These are phyloP conservation scores for Plantago major DNA, from an alignment of 257 asterid genomes.

Conservation along the genomic window DNA sequence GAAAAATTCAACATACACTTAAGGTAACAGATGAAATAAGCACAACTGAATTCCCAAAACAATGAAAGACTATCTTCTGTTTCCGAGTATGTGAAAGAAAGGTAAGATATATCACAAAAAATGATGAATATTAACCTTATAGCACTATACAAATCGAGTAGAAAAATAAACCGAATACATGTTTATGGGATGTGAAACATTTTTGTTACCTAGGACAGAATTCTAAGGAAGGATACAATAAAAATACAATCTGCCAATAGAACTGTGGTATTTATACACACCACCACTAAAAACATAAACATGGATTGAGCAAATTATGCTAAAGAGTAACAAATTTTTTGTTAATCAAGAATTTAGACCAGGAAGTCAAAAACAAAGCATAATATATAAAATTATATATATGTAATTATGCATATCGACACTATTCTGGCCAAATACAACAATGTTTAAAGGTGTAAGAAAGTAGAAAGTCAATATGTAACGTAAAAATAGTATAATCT, in stretches of 20 bases:
- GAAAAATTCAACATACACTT: neutral
- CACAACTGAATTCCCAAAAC: neutral
- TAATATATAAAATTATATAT: too few species aligned
- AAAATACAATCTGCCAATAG: neutral
- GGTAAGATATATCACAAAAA: too few species aligned
- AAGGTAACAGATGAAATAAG: neutral
- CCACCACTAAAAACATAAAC: neutral
- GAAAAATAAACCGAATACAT: neutral
- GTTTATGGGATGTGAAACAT: neutral
- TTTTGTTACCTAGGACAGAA: neutral
- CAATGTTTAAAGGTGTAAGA: neutral
- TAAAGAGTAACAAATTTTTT: neutral
- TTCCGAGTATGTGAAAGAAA: neutral
- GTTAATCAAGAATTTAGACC: constrained; percentile 3
- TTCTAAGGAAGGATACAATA: neutral
- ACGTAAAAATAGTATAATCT: neutral
- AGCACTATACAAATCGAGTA: neutral
- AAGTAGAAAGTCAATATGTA: neutral
- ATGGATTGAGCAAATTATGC: neutral
- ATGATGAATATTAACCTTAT: too few species aligned
- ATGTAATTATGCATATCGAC: neutral
- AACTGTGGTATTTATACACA: neutral
- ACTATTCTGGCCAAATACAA: neutral
- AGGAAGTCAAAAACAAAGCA: neutral
- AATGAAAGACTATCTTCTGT: neutral